phyloP scores from a whole-genome alignment of 176 grass and related monocot genomes.

The Oryza officinalis region DNA sequence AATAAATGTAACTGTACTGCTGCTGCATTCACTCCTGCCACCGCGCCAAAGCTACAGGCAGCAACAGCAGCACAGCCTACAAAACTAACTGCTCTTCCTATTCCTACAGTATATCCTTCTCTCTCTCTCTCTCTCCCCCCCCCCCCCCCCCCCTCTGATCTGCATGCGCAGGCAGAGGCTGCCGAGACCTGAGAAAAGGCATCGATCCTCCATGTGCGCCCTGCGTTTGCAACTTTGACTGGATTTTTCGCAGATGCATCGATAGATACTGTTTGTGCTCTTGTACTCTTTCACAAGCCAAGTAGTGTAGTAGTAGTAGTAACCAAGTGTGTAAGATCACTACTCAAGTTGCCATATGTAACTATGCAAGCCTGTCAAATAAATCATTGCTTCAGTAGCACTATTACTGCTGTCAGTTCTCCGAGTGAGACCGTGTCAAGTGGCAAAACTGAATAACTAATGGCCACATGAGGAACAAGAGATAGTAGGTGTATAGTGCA shows the following conservation, averaged over 20 bases:
- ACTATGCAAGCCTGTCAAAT: background rate
- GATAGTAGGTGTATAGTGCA: background rate
- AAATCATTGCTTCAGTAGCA: too few relatives aligned
- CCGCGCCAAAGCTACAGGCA: background rate
- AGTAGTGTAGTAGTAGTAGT: background rate
- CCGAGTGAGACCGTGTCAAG: background rate
- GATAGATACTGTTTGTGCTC: background rate
- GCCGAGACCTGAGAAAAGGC: constrained; percentile 1
- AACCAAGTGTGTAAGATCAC: background rate
- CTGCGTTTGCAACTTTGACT: background rate
- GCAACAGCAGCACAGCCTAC: background rate
- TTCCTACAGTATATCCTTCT: background rate
- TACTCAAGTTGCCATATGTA: background rate
- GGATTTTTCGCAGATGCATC: background rate
- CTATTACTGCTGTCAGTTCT: background rate
- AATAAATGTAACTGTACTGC: constrained; percentile 20
- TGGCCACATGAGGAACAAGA: background rate
- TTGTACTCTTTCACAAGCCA: background rate
- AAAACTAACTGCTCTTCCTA: background rate
- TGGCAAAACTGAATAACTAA: background rate
- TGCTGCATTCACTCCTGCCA: background rate
- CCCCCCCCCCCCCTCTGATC: too few relatives aligned
- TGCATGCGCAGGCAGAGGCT: too few relatives aligned
- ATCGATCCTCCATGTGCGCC: constrained; percentile 14
- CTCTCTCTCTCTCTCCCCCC: background rate